Percentiles rank a stretch among this genome's conserved stretches.
Evolutionary conservation across 1,139 yeast genomes (phyloP).

Genomic region (Pichia sp.): DNA sequence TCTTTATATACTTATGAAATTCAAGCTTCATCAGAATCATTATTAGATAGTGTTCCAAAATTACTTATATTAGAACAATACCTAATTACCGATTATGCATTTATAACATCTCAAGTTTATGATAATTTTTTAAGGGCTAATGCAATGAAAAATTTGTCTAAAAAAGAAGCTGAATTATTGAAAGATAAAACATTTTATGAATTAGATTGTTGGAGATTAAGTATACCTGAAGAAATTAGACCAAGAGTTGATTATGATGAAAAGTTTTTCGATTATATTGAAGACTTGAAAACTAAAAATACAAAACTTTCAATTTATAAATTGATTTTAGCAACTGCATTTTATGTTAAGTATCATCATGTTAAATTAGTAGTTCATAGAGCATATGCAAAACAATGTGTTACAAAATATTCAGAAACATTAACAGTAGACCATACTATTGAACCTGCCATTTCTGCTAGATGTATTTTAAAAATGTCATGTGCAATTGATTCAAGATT

Average conservation of each 20-base stretch:
- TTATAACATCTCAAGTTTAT: slow-evolving; percentile 23
- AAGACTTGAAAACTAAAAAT: slow-evolving; percentile 3
- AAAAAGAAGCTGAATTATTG: slow-evolving; percentile 13
- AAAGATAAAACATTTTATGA: slow-evolving; percentile 18
- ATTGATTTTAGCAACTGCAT: slow-evolving; percentile 10
- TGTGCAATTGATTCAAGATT: slow-evolving; percentile 14
- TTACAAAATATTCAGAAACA: slow-evolving; percentile 1
- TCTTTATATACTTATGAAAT: slow-evolving; percentile 7
- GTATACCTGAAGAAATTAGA: slow-evolving; percentile 22
- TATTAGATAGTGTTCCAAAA: neutral
- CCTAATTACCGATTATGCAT: slow-evolving; percentile 20
- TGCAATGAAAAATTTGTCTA: slow-evolving; percentile 19
- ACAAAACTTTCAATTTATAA: slow-evolving; percentile 4
- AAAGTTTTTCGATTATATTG: slow-evolving; percentile 11
- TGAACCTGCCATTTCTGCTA: slow-evolving; percentile 21
- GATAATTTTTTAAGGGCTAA: slow-evolving; percentile 24
- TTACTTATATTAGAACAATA: slow-evolving; percentile 14
- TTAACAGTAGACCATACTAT: slow-evolving; percentile 5
- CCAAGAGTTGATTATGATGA: slow-evolving; percentile 13
- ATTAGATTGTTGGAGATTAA: slow-evolving; percentile 25
- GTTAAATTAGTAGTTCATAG: slow-evolving; percentile 12
- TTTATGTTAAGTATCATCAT: slow-evolving; percentile 17
- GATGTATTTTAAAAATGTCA: slow-evolving; percentile 21
- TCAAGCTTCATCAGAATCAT: slow-evolving; percentile 7
- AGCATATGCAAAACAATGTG: slow-evolving; percentile 9